Conservation (phyloP, 345 rosid genomes). For the Cardiospermum halicacabum region DNA sequence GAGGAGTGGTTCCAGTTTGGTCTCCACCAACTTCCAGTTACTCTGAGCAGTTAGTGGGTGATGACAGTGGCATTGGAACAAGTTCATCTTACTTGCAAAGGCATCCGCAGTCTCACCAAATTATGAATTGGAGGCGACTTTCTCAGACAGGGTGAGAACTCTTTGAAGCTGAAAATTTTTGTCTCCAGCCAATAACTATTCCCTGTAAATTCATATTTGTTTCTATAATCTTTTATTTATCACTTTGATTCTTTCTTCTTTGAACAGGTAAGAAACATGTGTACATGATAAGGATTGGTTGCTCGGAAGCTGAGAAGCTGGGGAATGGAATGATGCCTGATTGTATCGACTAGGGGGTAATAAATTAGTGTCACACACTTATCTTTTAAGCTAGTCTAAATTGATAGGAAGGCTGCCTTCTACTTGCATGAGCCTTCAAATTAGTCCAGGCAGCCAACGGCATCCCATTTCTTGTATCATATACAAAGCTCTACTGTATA, state of each 20-base stretch:
- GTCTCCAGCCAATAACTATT: not conserved
- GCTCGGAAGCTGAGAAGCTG: conserved; percentile 10
- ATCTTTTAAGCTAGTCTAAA: conserved; percentile 16
- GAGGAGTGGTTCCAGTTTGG: conserved; percentile 95
- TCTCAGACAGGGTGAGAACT: conserved; percentile 77
- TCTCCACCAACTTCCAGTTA: conserved; percentile 62
- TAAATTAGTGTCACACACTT: conserved; percentile 7
- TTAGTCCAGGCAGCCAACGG: conserved; percentile 20
- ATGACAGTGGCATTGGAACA: conserved; percentile 69
- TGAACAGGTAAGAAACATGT: conserved; percentile 30
- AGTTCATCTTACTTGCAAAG: conserved; percentile 78
- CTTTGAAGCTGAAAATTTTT: conserved; percentile 2
- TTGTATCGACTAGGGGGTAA: conserved; percentile 10
- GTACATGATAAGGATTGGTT: conserved; percentile 4
- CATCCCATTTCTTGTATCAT: conserved; percentile 25
- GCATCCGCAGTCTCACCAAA: conserved; percentile 78
- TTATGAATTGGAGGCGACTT: conserved; percentile 76
- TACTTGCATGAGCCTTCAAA: conserved; percentile 14
- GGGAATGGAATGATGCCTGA: conserved; percentile 10
- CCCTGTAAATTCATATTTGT: conserved; percentile 3
- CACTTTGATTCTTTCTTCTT: conserved; percentile 7
- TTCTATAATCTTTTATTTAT: conserved; percentile 1
- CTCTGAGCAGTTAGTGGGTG: conserved; percentile 73
- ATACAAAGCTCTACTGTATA: conserved; percentile 39
- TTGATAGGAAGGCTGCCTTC: conserved; percentile 16